Percentiles rank a stretch among this genome's conserved stretches.
Evolutionary conservation across 2,329 filamentous ascomycete genomes (phyloP).

Genomic region (Colletotrichum chlorophyti): DNA sequence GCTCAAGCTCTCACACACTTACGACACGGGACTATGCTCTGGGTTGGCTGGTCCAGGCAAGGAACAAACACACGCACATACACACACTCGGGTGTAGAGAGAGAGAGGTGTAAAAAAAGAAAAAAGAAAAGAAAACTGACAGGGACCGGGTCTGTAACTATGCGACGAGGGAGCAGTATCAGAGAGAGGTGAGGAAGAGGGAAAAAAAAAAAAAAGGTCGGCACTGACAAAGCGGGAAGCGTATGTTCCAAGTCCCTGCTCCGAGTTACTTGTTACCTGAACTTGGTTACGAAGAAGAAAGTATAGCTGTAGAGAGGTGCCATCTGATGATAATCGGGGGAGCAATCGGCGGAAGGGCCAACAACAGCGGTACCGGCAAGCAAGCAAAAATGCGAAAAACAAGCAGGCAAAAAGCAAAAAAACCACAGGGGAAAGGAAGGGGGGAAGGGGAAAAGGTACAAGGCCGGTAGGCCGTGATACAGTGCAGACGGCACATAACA

Average conservation of each 20-base stretch:
- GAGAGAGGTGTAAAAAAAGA: too few species aligned
- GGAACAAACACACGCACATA: too few species aligned
- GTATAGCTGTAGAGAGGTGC: conserved; percentile 21
- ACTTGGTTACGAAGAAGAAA: conserved; percentile 28
- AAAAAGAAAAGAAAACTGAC: conserved; percentile 6
- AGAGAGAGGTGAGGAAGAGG: too few species aligned
- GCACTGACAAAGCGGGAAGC: conserved; percentile 23
- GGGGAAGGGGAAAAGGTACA: too few species aligned
- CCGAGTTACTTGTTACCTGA: too few species aligned
- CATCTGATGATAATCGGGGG: conserved; percentile 26
- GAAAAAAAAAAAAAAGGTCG: too few species aligned
- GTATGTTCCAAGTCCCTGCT: conserved; percentile 26
- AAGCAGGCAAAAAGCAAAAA: conserved; percentile 17
- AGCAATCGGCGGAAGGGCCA: conserved; percentile 26
- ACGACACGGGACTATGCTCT: conserved; percentile 28
- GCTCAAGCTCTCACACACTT: conserved; percentile 12
- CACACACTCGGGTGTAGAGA: too few species aligned
- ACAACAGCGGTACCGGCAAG: conserved; percentile 3
- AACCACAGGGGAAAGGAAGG: too few species aligned
- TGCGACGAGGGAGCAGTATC: conserved; percentile 17
- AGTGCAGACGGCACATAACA: conserved; percentile 24
- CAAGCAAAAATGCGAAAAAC: too few species aligned
- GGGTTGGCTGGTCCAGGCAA: conserved; percentile 1
- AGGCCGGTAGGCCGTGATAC: conserved; percentile 21
- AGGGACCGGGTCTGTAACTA: conserved; percentile 25